Evolutionary conservation across 176 grass and related monocot species (phyloP), one percentile per base, ranked within the genome.

Genomic region (Phyllostachys edulis): DNA sequence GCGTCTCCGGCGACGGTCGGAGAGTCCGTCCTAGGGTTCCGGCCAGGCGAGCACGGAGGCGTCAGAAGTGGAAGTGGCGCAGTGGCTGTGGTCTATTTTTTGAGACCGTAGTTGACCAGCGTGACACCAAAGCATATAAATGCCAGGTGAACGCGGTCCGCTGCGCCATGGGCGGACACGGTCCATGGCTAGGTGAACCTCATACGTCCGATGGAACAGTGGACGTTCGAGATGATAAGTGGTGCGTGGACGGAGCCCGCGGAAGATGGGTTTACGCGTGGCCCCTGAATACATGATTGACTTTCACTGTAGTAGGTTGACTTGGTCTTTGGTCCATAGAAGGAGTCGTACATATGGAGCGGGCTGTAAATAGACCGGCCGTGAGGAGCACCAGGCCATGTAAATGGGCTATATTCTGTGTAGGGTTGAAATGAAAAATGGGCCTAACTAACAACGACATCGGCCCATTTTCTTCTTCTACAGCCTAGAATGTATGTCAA

Each of bases 41-140:
- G 69, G 71, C 54, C 29, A 52, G 42, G 40, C 41, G 59, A 83
- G 39, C 55, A 56, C 70, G 54, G 63, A 17, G 23, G 71, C 86
- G 73, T 42, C 34, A 46, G 73, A 5, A 83, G 64, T n/a, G 17
- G 49, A 21, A 67, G 66, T 46, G 86, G 69, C 66, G 15, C 49
- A 60, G 50, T 8, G 2, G 73, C 42, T 42, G 36, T 50, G 9
- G 57, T 67, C 74, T 24, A 36, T 40, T 60, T 49, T 82, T 94
- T 54, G 75, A 91, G 88, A 88, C 60, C 14, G 14, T 62, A 36
- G 81, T 64, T 93, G 83, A 94, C 91, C 26, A 0, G 17, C 45
- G 49, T 0, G 13, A 41, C 38, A 26, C 23, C 44, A 49, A 27
- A 7, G 27, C 7, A 1, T 18, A 10, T 7, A 50, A 6, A 24